Base-by-base conservation (phyloP, 2,329 filamentous ascomycete genomes). In the Paraphaeosphaeria minitans region DNA sequence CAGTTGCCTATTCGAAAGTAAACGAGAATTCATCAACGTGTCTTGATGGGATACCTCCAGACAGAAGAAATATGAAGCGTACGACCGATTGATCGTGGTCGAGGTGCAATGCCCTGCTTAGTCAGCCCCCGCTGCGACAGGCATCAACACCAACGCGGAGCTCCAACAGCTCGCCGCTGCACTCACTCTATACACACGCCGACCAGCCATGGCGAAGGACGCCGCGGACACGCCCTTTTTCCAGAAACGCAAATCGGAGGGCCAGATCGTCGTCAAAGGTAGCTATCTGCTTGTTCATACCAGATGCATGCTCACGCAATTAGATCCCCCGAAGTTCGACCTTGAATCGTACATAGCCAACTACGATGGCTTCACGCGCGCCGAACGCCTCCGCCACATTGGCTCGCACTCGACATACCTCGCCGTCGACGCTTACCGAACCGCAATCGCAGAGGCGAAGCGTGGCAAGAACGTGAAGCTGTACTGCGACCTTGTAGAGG, bases 301-400 rank as follows among this genome's bases (percentile, higher is more conserved):
- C 14, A 33, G 53, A 33, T n/a, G 31, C 31, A 24, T 45, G 57
- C 70, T 72, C 58, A 76, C 56, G 41, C 43, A 24, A 31, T 16
- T 59, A 94, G 91, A 92, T 49, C 78, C 85, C 7, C 93, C 94
- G 10, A 97, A 94, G 73, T 89, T 98, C 67, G 95, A 98, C 70
- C 85, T 99, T 43, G 92, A 97, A 61, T 86, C 90, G 39, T 98
- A 97, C 77, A 90, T 97, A 51, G 84, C 89, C 65, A 96, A 97
- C 73, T 99, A 98, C 78, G 84, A 82, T 74, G 92, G 92, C 60
- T 85, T 90, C 58, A 94, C 93, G 53, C 88, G 89, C 65, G 89
- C 90, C 75, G 87, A 93, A 53, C 90, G 95, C 58, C 86, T 98
- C 47, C 82, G 90, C 57, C 84, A 92, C 65, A 95, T 99, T 71